Percentiles rank a stretch among this genome's conserved stretches.
These are phyloP conservation scores for Decorospora gaudefroyi DNA, from an alignment of 2,329 filamentous ascomycete species.

Conservation along the genomic window DNA sequence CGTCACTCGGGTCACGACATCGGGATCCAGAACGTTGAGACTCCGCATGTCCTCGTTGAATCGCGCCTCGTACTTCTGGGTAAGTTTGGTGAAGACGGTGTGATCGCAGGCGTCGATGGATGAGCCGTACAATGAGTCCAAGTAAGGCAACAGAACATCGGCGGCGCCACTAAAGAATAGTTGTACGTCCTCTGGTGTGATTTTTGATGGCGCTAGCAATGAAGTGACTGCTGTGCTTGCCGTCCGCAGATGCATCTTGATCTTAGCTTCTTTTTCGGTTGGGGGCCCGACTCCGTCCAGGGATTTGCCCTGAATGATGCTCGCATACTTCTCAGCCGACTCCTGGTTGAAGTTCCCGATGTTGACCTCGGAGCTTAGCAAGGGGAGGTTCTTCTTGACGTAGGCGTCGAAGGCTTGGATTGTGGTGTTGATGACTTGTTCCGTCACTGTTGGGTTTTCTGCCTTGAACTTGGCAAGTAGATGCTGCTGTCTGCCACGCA, in stretches of 20 bases:
- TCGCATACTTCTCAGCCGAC: conserved; percentile 57
- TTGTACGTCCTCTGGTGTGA: conserved; percentile 41
- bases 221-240: conserved; percentile 59
- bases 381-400: conserved; percentile 68
- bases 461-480: conserved; percentile 71
- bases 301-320: conserved; percentile 60
- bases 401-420: conserved; percentile 61
- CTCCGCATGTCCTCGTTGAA: conserved; percentile 88
- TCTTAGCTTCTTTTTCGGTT: conserved; percentile 79
- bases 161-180: conserved; percentile 63
- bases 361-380: conserved; percentile 52
- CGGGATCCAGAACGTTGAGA: conserved; percentile 81
- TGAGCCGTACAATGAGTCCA: conserved; percentile 67
- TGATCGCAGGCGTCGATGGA: conserved; percentile 65
- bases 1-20: conserved; percentile 85
- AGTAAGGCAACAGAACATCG: conserved; percentile 77
- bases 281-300: conserved; percentile 60
- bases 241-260: conserved; percentile 84
- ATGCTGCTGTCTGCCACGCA: conserved; percentile 74
- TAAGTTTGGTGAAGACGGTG: conserved; percentile 84
- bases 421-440: conserved; percentile 56
- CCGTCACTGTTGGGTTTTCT: conserved; percentile 51
- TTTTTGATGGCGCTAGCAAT: conserved; percentile 45
- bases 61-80: conserved; percentile 80
- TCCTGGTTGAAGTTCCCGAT: conserved; percentile 56